Evolutionary conservation across 2,329 filamentous ascomycete genomes (phyloP), one percentile per base, ranked within the genome.

Genomic region (Penicillium olsonii): DNA sequence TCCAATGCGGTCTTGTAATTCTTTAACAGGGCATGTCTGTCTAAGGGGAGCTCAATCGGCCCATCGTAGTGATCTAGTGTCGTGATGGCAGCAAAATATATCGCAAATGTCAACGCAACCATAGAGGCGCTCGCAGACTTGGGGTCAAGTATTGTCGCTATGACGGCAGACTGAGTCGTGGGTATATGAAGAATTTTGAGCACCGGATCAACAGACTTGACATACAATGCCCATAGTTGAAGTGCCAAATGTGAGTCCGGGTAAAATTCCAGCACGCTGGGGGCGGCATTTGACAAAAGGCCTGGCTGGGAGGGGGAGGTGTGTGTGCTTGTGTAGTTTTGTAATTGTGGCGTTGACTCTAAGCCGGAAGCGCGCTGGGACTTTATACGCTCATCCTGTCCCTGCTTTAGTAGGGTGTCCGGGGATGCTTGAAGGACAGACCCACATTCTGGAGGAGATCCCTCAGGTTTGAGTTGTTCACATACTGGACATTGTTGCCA

Each of bases 71-170:
- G 48, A 37, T 54, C 64, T 56, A 72, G 64, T 8, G 67, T 65
- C 2, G 78, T 83, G 2, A 78, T 70, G 0, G 77, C 77, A 34
- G 74, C 76, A 54, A 81, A 82, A 58, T 82, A 83, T 19, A 83
- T 77, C n/a, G 78, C 72, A 57, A 82, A 83, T 34, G 83, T 69
- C 34, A 83, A 63, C 15, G 74, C 71, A 50, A 75, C 59, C 64
- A 51, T 65, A 59, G 54, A 55, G 54, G 52, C 59, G 10, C 47
- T 31, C 26, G 55, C 56, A 54, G 46, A 59, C 55, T 71, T 73
- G 19, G 71, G 64, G 33, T 61, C 53, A n/a, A 59, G 42, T 18
- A 62, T 63, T 2, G 54, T 50, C 33, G 44, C 48, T 26, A 60
- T 52, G 38, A 61, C 29, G 20, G 48, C 37, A 29, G 53, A 52